Conservation (phyloP, 495 filamentous ascomycete species). For the Sordaria brevicollis region DNA sequence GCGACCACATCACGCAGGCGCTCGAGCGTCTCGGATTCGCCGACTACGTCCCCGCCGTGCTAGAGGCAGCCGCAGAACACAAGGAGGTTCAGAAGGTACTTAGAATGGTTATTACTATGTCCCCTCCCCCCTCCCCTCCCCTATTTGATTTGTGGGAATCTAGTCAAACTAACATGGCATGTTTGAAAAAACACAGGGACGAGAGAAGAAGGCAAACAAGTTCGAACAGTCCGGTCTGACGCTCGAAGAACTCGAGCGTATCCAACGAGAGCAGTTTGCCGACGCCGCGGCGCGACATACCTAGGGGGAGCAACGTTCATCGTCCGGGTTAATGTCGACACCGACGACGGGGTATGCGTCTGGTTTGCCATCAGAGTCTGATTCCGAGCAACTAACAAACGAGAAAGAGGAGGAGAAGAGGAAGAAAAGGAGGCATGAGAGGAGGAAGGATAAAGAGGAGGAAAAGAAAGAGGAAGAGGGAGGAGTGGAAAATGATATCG, state of each 20-base stretch:
- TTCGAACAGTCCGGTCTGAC: conserved; percentile 87
- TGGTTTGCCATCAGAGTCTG: too few relatives aligned
- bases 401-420: background rate
- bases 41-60: conserved; percentile 78
- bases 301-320: conserved; percentile 4
- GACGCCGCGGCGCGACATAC: conserved; percentile 50
- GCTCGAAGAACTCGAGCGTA: conserved; percentile 74
- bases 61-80: conserved; percentile 81
- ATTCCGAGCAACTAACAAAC: background rate
- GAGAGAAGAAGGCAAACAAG: conserved; percentile 95
- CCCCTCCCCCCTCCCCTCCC: too few relatives aligned
- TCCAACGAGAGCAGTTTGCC: conserved; percentile 86
- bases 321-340: background rate
- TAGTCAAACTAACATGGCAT: conserved; percentile 5
- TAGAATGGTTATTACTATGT: conserved; percentile 13
- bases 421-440: too few relatives aligned
- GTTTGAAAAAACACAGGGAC: conserved; percentile 55
- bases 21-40: conserved; percentile 81
- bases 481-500: too few relatives aligned
- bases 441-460: background rate
- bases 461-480: background rate
- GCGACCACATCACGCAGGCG: conserved; percentile 91
- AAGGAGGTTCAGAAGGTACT: conserved; percentile 82
- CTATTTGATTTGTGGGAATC: too few relatives aligned
- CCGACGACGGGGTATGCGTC: too few relatives aligned